Evolutionary conservation across 1,284 basidiomycete genomes (phyloP), one percentile per base, ranked within the genome.

Genomic region (Rhizopogon hawkerae): DNA sequence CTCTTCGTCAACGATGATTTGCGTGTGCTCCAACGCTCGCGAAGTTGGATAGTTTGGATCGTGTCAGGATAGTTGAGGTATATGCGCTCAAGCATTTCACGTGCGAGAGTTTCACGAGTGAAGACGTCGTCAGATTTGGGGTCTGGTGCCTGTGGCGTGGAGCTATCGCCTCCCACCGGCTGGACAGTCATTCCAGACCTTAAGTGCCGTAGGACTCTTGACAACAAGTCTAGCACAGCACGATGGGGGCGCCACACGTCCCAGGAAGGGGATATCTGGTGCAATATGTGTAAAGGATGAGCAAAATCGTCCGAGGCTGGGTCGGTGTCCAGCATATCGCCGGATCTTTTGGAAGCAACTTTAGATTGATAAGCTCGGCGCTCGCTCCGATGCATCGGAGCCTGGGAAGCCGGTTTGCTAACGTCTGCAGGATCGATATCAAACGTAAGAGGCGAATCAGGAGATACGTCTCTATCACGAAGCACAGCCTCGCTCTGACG

Each of bases 171-270:
- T 45, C 54, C 56, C n/a, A 75, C 57, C 7, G 81, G 71, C 52
- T 71, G 66, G 24, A 81, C 63, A 31, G 75, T 57, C 37, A 63
- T 63, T 5, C 85, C 85, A n/a, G 69, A 61, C 53, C 69, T 66
- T 33, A 88, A 69, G 38, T 72, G 71, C 11, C 62, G 58, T 18
- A 81, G 57, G 5, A 72, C 75, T 3, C 65, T 58, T 26, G 71
- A 60, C 37, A 88, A 62, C 10, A 78, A 57, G 3, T 67, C 60
- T 24, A 85, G 60, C 5, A 77, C 72, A 33, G 68, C 68, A 18
- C 56, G 60, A 58, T 85, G 82, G n/a, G 81, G 78, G 44, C 70
- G 70, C 85, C 84, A 88, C 38, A 70, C 60, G 51, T 78, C 75
- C 79, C 81, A 84, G 14, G 74, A 65, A 3, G 82, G 83, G 3